Percentiles rank a stretch among this genome's conserved stretches.
Conservation (phyloP, 2,329 filamentous ascomycete genomes). For the Aspergillus caelatus region DNA sequence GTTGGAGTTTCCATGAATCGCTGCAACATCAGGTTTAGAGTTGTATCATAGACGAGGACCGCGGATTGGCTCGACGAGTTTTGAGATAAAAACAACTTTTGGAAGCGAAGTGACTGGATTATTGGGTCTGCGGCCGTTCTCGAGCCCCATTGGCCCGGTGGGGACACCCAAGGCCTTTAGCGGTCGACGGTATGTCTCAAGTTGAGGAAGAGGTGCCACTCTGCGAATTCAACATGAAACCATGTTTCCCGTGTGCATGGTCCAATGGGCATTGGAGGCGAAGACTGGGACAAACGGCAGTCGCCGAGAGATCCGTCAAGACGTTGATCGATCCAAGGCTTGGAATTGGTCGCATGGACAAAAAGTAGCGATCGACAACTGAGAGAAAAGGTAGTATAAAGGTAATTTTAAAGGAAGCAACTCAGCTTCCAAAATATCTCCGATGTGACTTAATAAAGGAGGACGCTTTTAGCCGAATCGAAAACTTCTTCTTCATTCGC, state of each 20-base stretch:
- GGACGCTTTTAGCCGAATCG: neutral
- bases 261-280: conserved; percentile 8
- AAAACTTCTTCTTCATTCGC: neutral
- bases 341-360: neutral
- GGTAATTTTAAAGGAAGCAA: neutral
- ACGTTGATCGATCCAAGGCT: neutral
- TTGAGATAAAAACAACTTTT: conserved; percentile 4
- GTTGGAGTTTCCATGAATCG: conserved; percentile 4
- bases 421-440: neutral
- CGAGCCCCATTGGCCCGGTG: conserved; percentile 15
- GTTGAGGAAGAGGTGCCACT: conserved; percentile 18
- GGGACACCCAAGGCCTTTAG: conserved; percentile 18
- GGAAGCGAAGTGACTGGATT: conserved; percentile 7
- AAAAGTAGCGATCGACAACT: neutral
- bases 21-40: neutral
- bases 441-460: neutral
- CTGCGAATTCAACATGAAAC: conserved; percentile 26
- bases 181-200: conserved; percentile 25
- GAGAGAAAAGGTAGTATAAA: neutral
- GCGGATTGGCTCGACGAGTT: conserved; percentile 8
- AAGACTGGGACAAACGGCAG: neutral
- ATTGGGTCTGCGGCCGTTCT: conserved; percentile 8
- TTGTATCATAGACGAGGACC: neutral
- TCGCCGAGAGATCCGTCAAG: neutral
- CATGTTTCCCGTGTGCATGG: conserved; percentile 14